Evolutionary conservation across 2,329 filamentous ascomycete species (phyloP).

Genomic region (Keithomyces neogunnii): DNA sequence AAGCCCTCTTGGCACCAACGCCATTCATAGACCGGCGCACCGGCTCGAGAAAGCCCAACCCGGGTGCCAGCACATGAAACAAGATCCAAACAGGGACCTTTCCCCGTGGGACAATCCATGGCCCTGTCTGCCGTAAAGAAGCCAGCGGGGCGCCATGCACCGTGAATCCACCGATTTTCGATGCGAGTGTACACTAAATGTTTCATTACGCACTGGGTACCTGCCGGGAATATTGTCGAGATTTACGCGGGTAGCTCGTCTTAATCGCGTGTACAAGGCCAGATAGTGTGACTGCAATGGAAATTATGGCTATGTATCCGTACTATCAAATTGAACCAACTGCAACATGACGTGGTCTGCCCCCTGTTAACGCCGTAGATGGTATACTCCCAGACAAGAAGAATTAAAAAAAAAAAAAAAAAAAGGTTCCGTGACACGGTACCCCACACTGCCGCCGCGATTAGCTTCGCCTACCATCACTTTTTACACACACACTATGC

Average conservation of each 20-base stretch:
- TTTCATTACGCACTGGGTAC: background rate
- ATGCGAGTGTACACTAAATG: background rate
- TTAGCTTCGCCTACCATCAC: too few relatives aligned
- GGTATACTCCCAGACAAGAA: conserved; percentile 11
- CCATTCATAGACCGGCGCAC: conserved; percentile 3
- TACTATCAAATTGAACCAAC: background rate
- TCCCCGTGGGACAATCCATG: background rate
- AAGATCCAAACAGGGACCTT: background rate
- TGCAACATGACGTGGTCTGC: background rate
- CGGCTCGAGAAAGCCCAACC: too few relatives aligned
- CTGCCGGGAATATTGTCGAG: too few relatives aligned
- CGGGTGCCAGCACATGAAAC: too few relatives aligned
- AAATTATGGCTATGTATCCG: background rate
- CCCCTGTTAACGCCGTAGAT: conserved; percentile 10
- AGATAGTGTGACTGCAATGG: background rate
- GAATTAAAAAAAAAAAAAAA: conserved; percentile 8
- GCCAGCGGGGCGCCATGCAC: background rate
- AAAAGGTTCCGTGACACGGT: background rate
- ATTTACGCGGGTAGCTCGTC: too few relatives aligned
- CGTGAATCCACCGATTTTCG: background rate
- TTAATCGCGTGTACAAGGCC: background rate
- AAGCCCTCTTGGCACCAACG: background rate
- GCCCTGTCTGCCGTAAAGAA: background rate
- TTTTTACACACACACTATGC: background rate
- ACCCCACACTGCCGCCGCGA: background rate